Conservation (phyloP, 2,329 filamentous ascomycete species). For the Aureobasidium uvarum region DNA sequence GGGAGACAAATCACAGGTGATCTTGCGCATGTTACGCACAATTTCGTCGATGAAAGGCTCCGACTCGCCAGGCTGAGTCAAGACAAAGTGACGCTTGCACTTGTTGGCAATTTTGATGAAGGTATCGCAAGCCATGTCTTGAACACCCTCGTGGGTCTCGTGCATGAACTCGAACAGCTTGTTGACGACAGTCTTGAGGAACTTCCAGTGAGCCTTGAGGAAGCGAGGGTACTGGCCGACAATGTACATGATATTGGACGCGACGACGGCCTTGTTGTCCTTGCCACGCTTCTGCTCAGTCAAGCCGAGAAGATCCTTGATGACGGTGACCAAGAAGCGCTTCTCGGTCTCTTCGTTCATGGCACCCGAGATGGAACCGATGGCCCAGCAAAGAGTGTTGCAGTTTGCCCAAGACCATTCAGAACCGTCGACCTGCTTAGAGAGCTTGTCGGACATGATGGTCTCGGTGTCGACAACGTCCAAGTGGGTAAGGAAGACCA, state of each 20-base stretch:
- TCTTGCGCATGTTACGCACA: conserved; percentile 90
- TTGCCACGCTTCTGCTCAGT: conserved; percentile 99
- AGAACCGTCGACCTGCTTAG: conserved; percentile 86
- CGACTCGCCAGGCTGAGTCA: conserved; percentile 86
- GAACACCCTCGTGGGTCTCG: conserved; percentile 97
- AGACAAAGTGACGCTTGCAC: conserved; percentile 95
- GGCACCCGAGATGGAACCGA: conserved; percentile 94
- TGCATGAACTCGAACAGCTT: conserved; percentile 99
- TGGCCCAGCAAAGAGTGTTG: conserved; percentile 99
- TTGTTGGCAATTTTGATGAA: conserved; percentile 99
- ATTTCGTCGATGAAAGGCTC: conserved; percentile 99
- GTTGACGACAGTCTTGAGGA: conserved; percentile 98
- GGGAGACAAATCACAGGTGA: conserved; percentile 89
- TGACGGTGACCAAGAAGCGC: conserved; percentile 95
- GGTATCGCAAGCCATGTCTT: conserved; percentile 99
- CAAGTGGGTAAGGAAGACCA: conserved; percentile 95
- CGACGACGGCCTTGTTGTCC: conserved; percentile 98
- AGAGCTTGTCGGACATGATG: conserved; percentile 99
- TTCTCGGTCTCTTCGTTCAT: conserved; percentile 99
- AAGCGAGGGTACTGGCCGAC: conserved; percentile 98
- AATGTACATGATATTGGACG: conserved; percentile 99
- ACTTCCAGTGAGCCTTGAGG: conserved; percentile 99
- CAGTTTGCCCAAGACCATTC: conserved; percentile 99
- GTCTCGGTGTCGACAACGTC: conserved; percentile 97
- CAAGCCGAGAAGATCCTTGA: conserved; percentile 93